Base-by-base conservation (phyloP, 305 asterid species). In the Fraxinus nigra region DNA sequence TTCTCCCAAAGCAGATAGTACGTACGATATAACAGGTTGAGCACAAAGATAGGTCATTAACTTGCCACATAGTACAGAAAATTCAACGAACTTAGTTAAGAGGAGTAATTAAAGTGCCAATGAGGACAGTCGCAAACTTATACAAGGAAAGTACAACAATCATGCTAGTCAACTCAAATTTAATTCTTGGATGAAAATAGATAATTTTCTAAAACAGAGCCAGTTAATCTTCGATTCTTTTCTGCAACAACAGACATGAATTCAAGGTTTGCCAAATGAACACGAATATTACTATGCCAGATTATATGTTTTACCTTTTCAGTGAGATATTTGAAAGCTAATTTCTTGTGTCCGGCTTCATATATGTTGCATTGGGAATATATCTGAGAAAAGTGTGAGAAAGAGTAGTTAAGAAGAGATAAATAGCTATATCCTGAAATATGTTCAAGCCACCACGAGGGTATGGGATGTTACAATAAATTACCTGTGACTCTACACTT, bases 401-500 rank as follows among this genome's bases (percentile, higher is more conserved):
- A 7, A 22, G 16, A 24, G 14, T 16, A 26, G 34, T 65, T 65
- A 26, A 65, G 34, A 65, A 65, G 7, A 10, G 73, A n/a, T 24
- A 22, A 26, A 9, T 65, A 65, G 73, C 35, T 65, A 56, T 5
- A 26, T 59, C 63, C 11, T 7, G 34, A 54, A 33, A 54, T 43
- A 72, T 33, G 18, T 67, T 51, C 74, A 30, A 20, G 63, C 75
- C 20, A 73, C 46, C 37, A 8, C 69, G 67, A 72, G 48, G 79
- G n/a, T 22, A 3, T 1, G 11, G 13, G 69, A 81, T 78, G 46
- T 61, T 26, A 72, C 16, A 20, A 76, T 73, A 59, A n/a, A 79
- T 73, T 76, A 95, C 98, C 97, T 93, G 95, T 78, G 97, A 91
- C 78, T 95, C 99, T 4, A 95, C 98, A 76, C 99, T 95, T 2